Percentiles rank a stretch among this genome's conserved stretches.
Evolutionary conservation across 768 basidiomycete species (phyloP).

Genomic region (Boletus subparvulus): DNA sequence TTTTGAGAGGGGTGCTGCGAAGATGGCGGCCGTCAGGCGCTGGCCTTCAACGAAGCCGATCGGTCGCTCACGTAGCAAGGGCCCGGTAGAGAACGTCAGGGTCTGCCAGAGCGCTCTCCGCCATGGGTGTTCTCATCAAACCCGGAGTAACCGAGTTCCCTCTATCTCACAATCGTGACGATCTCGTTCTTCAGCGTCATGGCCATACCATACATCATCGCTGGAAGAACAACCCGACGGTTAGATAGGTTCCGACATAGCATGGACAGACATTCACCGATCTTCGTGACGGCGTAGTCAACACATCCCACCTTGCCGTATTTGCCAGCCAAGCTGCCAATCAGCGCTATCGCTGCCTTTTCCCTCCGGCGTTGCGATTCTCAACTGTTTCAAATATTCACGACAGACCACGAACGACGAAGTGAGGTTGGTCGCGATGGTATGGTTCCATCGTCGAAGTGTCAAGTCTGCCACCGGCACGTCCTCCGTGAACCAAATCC

Average conservation of each 20-base stretch:
- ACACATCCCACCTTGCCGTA: constrained; percentile 68
- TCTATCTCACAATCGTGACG: constrained; percentile 69
- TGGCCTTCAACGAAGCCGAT: not conserved
- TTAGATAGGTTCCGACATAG: not conserved
- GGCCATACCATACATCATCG: constrained; percentile 71
- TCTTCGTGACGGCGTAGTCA: constrained; percentile 68
- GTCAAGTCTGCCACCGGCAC: constrained; percentile 56
- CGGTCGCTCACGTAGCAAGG: constrained; percentile 59
- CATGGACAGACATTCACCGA: constrained; percentile 41
- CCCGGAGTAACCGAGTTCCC: constrained; percentile 72
- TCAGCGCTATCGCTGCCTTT: constrained; percentile 58
- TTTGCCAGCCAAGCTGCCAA: constrained; percentile 73
- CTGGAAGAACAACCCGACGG: constrained; percentile 29
- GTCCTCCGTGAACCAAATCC: constrained; percentile 44
- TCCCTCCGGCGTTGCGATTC: constrained; percentile 38
- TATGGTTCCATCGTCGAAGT: constrained; percentile 61
- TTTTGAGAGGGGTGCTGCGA: constrained; percentile 67
- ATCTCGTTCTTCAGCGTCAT: constrained; percentile 78
- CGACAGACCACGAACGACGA: constrained; percentile 66
- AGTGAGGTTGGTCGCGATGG: constrained; percentile 62
- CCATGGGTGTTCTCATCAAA: constrained; percentile 67
- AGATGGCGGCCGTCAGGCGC: not conserved
- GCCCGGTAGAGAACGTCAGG: constrained; percentile 53
- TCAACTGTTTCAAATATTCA: constrained; percentile 54
- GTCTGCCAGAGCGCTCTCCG: constrained; percentile 54